Evolutionary conservation across 805 yeast genomes (phyloP).

Genomic region (Wickerhamiella spandovensis): DNA sequence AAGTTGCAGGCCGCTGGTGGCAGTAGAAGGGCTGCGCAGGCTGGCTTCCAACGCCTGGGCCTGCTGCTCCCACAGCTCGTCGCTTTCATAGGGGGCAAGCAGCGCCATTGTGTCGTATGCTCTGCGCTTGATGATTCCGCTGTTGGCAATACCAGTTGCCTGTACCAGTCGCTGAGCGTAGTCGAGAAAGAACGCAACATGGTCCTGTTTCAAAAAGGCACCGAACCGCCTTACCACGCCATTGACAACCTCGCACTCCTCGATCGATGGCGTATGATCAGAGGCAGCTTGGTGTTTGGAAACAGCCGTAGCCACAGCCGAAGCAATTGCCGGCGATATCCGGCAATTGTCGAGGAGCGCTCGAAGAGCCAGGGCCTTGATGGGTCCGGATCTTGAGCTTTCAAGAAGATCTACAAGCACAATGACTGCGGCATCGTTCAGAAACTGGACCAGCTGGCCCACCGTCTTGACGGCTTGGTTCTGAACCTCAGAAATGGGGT

Average conservation of each 20-base stretch:
- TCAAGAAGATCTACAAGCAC: neutral
- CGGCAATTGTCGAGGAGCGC: neutral
- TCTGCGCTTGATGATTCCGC: neutral
- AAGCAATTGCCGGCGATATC: neutral
- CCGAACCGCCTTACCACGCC: neutral
- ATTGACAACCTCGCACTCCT: conserved; percentile 1
- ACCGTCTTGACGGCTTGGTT: conserved; percentile 55
- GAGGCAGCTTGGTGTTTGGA: neutral
- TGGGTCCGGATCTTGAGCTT: neutral
- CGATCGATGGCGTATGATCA: neutral
- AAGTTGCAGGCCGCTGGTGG: neutral
- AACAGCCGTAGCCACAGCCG: neutral
- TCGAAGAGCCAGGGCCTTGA: neutral
- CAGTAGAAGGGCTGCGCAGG: neutral
- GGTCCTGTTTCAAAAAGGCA: neutral
- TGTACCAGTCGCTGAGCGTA: neutral
- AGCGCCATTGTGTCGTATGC: neutral
- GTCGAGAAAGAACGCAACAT: neutral
- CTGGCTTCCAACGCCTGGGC: neutral
- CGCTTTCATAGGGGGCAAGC: neutral
- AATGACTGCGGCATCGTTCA: neutral
- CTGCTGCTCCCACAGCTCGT: neutral
- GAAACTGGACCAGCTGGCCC: conserved; percentile 24
- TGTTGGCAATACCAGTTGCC: neutral
- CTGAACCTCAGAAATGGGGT: conserved; percentile 59